Percentiles rank a stretch among this genome's conserved stretches.
Evolutionary conservation across 306 rosid species (phyloP).

Genomic region (Calophaca sinica): DNA sequence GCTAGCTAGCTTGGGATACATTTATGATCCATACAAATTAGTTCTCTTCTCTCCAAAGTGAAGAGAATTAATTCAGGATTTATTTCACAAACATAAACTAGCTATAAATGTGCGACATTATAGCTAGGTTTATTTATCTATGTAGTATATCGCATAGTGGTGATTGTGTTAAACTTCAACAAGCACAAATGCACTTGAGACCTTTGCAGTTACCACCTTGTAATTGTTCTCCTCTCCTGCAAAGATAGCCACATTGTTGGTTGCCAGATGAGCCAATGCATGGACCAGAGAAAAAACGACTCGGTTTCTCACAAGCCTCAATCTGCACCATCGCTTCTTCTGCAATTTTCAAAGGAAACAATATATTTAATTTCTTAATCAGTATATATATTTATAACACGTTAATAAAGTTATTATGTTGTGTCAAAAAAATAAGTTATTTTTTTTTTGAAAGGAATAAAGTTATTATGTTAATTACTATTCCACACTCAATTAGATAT

Average conservation of each 20-base stretch:
- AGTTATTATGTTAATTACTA: too few relatives aligned
- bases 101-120: not conserved
- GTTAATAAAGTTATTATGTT: too few relatives aligned
- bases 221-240: conserved; percentile 39
- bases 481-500: too few relatives aligned
- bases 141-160: not conserved
- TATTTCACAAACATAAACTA: conserved; percentile 31
- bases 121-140: conserved; percentile 12
- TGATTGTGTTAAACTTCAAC: conserved; percentile 17
- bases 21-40: too few relatives aligned
- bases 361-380: too few relatives aligned
- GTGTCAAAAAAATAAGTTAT: too few relatives aligned
- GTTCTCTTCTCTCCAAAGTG: not conserved
- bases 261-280: conserved; percentile 11
- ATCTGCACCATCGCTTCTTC: conserved; percentile 41
- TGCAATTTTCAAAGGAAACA: not conserved
- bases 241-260: conserved; percentile 7
- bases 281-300: conserved; percentile 34
- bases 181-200: conserved; percentile 35
- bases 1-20: too few relatives aligned
- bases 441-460: too few relatives aligned
- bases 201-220: conserved; percentile 36
- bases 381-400: too few relatives aligned
- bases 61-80: conserved; percentile 7
- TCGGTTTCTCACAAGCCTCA: conserved; percentile 43